Evolutionary conservation across 352 stramenopile genomes (phyloP).

Genomic region (Blastocystis sp.): DNA sequence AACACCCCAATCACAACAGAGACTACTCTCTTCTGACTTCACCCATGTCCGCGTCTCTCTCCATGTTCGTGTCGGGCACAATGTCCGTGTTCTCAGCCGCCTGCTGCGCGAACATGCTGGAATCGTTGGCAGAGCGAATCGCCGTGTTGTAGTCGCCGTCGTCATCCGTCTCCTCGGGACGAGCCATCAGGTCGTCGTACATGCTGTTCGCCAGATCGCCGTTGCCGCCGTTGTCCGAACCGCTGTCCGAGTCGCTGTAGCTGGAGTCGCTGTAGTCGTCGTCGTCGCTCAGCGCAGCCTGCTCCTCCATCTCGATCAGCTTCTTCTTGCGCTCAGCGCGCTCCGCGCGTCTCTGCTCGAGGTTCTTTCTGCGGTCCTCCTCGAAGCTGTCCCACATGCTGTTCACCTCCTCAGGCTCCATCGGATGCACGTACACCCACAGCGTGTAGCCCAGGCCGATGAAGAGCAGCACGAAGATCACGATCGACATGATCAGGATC

Average conservation of each 20-base stretch:
- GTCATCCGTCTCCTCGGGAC: neutral
- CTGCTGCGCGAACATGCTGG: slow-evolving; percentile 31
- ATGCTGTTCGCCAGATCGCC: neutral
- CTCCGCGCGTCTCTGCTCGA: slow-evolving; percentile 15
- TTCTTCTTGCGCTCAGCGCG: slow-evolving; percentile 9
- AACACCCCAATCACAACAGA: neutral
- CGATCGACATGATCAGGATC: slow-evolving; percentile 38
- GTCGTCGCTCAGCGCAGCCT: neutral
- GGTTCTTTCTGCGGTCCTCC: slow-evolving; percentile 37
- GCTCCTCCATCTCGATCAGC: slow-evolving; percentile 21
- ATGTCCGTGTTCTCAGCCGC: slow-evolving; percentile 56
- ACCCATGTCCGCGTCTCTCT: slow-evolving; percentile 37
- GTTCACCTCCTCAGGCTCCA: neutral
- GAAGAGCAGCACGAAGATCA: slow-evolving; percentile 69
- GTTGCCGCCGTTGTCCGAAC: neutral
- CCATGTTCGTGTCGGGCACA: slow-evolving; percentile 26
- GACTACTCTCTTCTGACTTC: neutral
- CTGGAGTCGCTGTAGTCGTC: neutral
- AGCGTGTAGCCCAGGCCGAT: slow-evolving; percentile 47
- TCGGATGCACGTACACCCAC: slow-evolving; percentile 72
- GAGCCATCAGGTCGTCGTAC: neutral
- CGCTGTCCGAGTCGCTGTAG: neutral
- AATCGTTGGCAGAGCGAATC: slow-evolving; percentile 42
- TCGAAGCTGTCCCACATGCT: slow-evolving; percentile 54
- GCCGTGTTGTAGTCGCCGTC: neutral